Evolutionary conservation across 2,329 filamentous ascomycete species (phyloP).

Genomic region (Parastagonospora nodorum): DNA sequence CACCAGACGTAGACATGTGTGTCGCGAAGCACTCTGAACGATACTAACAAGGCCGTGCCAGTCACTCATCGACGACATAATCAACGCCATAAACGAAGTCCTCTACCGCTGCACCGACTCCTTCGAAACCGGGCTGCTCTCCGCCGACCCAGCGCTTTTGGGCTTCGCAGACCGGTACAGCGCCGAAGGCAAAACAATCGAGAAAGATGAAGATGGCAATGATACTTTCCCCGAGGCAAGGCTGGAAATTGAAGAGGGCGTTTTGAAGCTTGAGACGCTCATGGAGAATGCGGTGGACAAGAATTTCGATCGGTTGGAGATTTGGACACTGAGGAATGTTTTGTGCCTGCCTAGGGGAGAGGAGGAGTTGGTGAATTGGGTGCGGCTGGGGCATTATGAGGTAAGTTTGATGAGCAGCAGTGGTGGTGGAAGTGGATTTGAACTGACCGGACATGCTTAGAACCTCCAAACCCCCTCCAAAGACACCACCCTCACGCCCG

Average conservation of each 20-base stretch:
- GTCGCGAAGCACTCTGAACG: neutral
- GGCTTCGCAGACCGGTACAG: conserved; percentile 70
- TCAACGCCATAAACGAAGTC: conserved; percentile 93
- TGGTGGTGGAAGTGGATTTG: neutral
- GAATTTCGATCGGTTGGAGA: conserved; percentile 61
- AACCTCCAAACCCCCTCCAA: conserved; percentile 29
- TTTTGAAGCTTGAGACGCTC: conserved; percentile 56
- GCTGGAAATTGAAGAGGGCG: conserved; percentile 83
- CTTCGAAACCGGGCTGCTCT: conserved; percentile 80
- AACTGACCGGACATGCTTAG: conserved; percentile 16
- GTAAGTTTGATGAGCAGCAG: conserved; percentile 48
- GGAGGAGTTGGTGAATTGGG: conserved; percentile 67
- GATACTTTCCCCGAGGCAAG: conserved; percentile 56
- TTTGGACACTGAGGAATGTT: conserved; percentile 85
- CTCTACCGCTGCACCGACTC: conserved; percentile 88
- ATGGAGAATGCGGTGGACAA: conserved; percentile 56
- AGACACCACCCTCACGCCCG: conserved; percentile 60
- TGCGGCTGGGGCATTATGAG: conserved; percentile 84
- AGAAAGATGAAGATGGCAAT: conserved; percentile 49
- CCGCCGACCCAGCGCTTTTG: conserved; percentile 73
- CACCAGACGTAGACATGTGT: conserved; percentile 4
- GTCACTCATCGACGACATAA: conserved; percentile 96
- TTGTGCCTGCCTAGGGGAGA: conserved; percentile 60
- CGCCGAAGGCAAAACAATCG: conserved; percentile 52
- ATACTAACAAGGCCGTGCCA: neutral